Evolutionary conservation across 2,329 filamentous ascomycete genomes (phyloP).

Genomic region (Fusarium sp.): DNA sequence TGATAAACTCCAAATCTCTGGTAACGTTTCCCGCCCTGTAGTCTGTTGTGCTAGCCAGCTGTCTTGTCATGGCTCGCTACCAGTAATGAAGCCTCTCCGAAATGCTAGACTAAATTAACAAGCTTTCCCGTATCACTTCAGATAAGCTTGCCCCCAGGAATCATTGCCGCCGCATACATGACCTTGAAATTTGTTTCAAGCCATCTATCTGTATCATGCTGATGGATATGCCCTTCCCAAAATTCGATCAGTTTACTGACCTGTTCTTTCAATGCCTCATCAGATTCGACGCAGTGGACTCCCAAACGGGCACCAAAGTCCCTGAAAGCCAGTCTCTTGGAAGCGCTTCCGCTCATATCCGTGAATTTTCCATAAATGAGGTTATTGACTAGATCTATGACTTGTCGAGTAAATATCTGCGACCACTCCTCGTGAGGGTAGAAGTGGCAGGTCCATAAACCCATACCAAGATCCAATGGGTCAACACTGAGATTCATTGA

Average conservation of each 20-base stretch:
- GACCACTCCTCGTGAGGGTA: conserved; percentile 62
- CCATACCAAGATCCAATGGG: conserved; percentile 68
- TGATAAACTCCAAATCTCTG: too few species aligned
- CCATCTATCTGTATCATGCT: conserved; percentile 50
- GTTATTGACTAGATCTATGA: conserved; percentile 42
- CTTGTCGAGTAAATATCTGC: conserved; percentile 46
- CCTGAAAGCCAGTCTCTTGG: conserved; percentile 59
- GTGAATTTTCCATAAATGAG: conserved; percentile 35
- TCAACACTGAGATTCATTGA: conserved; percentile 58
- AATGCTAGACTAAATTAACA: background rate
- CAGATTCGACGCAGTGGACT: conserved; percentile 52
- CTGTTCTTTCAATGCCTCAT: conserved; percentile 45
- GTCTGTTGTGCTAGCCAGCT: background rate
- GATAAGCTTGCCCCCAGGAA: conserved; percentile 62
- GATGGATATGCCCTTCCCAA: conserved; percentile 50
- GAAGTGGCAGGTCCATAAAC: conserved; percentile 66
- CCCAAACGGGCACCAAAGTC: conserved; percentile 66
- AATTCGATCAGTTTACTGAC: conserved; percentile 47
- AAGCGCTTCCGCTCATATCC: conserved; percentile 38
- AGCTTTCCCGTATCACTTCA: background rate
- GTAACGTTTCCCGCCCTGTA: too few species aligned
- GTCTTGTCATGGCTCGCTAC: background rate
- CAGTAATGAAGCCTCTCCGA: conserved; percentile 9
- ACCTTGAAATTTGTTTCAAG: conserved; percentile 64
- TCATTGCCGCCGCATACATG: conserved; percentile 67